Percentiles rank a stretch among this genome's conserved stretches.
Conservation (phyloP, 2,329 filamentous ascomycete species). For the Claviceps purpurea region DNA sequence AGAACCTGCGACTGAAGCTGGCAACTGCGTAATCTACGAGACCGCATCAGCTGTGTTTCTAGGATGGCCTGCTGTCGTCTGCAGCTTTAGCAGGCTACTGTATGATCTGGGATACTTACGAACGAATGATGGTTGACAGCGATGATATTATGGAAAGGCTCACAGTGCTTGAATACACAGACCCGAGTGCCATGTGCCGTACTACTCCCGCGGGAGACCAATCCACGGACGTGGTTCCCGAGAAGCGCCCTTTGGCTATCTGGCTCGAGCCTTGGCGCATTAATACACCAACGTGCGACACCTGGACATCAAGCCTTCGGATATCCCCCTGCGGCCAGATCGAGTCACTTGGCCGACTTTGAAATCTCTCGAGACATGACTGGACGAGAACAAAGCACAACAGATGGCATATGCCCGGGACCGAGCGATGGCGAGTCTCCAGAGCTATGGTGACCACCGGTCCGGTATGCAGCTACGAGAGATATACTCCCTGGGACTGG, state of each 20-base stretch:
- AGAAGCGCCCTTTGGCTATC: constrained; percentile 25
- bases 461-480: constrained; percentile 34
- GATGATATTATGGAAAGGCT: constrained; percentile 28
- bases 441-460: constrained; percentile 23
- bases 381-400: constrained; percentile 30
- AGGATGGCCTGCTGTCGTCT: constrained; percentile 33
- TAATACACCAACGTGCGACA: constrained; percentile 31
- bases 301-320: constrained; percentile 34
- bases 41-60: constrained; percentile 29
- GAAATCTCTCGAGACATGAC: constrained; percentile 34
- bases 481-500: constrained; percentile 33
- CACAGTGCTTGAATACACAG: constrained; percentile 22
- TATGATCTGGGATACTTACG: constrained; percentile 29
- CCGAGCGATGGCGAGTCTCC: constrained; percentile 31
- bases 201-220: constrained; percentile 9
- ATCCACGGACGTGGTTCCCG: constrained; percentile 8
- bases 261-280: constrained; percentile 29
- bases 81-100: constrained; percentile 29
- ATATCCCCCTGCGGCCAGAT: constrained; percentile 31
- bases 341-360: constrained; percentile 35
- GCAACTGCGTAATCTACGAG: constrained; percentile 32
- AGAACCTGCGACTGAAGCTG: constrained; percentile 28
- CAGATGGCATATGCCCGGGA: constrained; percentile 25
- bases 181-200: constrained; percentile 21
- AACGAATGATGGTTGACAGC: constrained; percentile 22